Evolutionary conservation across 768 basidiomycete genomes (phyloP).

Genomic region (Boletus bicolor): DNA sequence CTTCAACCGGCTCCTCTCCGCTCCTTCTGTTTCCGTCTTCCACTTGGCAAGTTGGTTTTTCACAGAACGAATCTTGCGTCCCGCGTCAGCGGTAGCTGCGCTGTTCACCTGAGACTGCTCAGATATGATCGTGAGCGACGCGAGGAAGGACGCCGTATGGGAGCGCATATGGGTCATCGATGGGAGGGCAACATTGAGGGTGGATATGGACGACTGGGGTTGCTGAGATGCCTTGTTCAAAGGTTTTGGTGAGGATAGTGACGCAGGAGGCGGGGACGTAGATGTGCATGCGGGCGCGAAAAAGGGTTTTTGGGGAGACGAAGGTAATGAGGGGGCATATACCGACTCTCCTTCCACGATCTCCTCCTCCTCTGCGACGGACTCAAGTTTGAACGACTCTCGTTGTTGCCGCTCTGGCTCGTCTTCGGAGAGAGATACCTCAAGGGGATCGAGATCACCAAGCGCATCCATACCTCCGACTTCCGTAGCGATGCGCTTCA

Average conservation of each 20-base stretch:
- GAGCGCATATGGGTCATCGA: constrained; percentile 71
- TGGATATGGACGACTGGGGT: constrained; percentile 29
- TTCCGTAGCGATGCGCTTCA: constrained; percentile 72
- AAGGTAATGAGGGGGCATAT: constrained; percentile 38
- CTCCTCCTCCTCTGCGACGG: constrained; percentile 41
- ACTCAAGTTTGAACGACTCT: constrained; percentile 30
- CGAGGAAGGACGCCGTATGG: constrained; percentile 69
- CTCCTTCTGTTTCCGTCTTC: constrained; percentile 81
- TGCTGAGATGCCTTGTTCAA: constrained; percentile 17
- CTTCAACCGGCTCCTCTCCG: constrained; percentile 69
- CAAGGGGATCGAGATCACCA: constrained; percentile 64
- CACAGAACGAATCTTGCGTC: constrained; percentile 79
- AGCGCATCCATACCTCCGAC: constrained; percentile 75
- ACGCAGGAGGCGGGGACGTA: constrained; percentile 52
- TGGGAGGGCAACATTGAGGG: constrained; percentile 41
- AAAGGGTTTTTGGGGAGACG: constrained; percentile 55
- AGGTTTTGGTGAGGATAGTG: constrained; percentile 30
- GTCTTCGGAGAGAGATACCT: constrained; percentile 33
- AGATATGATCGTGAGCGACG: constrained; percentile 72
- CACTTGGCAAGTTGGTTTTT: constrained; percentile 81
- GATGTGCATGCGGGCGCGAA: constrained; percentile 49
- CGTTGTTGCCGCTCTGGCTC: constrained; percentile 28
- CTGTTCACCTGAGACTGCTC: constrained; percentile 89
- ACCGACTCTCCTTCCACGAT: constrained; percentile 40
- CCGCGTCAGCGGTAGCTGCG: constrained; percentile 80